Conservation (phyloP, 768 basidiomycete genomes). For the Termitomyces sp. region DNA sequence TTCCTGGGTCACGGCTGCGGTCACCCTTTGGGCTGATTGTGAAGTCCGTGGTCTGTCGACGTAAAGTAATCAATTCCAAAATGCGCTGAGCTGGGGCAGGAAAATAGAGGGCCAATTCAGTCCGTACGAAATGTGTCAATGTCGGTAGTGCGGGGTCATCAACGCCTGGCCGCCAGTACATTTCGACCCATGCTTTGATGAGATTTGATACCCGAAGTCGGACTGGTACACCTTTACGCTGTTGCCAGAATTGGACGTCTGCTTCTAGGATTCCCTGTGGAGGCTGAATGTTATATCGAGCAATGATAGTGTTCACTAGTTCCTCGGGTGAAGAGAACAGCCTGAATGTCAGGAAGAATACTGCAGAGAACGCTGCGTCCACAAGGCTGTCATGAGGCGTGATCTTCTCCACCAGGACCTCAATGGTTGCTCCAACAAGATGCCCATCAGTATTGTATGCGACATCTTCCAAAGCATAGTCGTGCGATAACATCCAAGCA, state of each 20-base stretch:
- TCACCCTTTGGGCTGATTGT: slow-evolving; percentile 54
- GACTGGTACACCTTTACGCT: slow-evolving; percentile 83
- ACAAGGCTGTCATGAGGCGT: slow-evolving; percentile 91
- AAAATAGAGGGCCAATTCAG: slow-evolving; percentile 57
- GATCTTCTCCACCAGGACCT: slow-evolving; percentile 93
- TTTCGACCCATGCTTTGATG: slow-evolving; percentile 91
- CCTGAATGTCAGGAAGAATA: slow-evolving; percentile 95
- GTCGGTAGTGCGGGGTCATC: slow-evolving; percentile 62
- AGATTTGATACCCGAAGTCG: slow-evolving; percentile 89
- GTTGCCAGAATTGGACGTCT: slow-evolving; percentile 72
- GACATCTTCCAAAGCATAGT: slow-evolving; percentile 80
- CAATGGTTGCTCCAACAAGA: slow-evolving; percentile 85
- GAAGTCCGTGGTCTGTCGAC: slow-evolving; percentile 40
- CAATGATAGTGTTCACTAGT: slow-evolving; percentile 70
- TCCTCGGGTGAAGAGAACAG: slow-evolving; percentile 78
- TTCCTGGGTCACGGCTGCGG: slow-evolving; percentile 67
- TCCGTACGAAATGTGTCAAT: slow-evolving; percentile 55
- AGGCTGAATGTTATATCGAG: slow-evolving; percentile 77
- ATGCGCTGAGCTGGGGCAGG: slow-evolving; percentile 69
- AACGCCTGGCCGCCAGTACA: slow-evolving; percentile 74
- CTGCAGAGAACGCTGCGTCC: slow-evolving; percentile 78
- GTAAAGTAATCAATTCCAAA: slow-evolving; percentile 56
- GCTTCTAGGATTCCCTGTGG: slow-evolving; percentile 50
- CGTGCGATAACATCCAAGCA: slow-evolving; percentile 59
- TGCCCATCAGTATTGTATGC: slow-evolving; percentile 87